Conservation (phyloP, 2,329 filamentous ascomycete genomes). For the Orbilia ellipsospora region DNA sequence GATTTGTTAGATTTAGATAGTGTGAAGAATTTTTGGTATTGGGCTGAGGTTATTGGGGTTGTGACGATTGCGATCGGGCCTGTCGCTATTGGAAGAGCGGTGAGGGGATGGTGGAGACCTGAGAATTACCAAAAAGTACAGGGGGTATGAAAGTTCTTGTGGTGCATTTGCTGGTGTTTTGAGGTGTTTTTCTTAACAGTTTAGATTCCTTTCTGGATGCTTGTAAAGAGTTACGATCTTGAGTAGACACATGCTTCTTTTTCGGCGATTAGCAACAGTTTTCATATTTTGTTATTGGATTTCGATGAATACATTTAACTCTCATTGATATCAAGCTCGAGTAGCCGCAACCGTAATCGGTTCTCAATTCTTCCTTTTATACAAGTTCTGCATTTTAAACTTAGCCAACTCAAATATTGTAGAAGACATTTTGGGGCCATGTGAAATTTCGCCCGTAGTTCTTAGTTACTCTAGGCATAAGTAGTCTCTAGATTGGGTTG, state of each 20-base stretch:
- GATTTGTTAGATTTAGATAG: conserved; percentile 51
- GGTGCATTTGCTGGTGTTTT: conserved; percentile 47
- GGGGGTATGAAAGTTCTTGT: conserved; percentile 25
- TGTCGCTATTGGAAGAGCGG: conserved; percentile 35
- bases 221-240: conserved; percentile 3
- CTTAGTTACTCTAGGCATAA: no score
- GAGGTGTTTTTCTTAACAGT: conserved; percentile 1
- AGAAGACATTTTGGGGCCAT: no score
- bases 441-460: no score
- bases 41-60: conserved; percentile 43
- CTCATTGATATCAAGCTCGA: no score
- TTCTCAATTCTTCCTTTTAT: no score
- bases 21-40: conserved; percentile 53
- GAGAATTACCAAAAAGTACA: conserved; percentile 54
- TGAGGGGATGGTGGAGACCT: conserved; percentile 49
- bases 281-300: no score
- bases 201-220: background rate
- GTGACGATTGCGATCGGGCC: conserved; percentile 43
- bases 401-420: no score
- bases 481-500: no score
- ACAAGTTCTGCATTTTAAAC: no score
- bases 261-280: no score
- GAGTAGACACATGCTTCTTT: conserved; percentile 18
- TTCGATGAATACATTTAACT: no score
- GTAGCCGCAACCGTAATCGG: no score